Conservation (phyloP, 2,329 filamentous ascomycete genomes). For the Xylariaceae sp. region DNA sequence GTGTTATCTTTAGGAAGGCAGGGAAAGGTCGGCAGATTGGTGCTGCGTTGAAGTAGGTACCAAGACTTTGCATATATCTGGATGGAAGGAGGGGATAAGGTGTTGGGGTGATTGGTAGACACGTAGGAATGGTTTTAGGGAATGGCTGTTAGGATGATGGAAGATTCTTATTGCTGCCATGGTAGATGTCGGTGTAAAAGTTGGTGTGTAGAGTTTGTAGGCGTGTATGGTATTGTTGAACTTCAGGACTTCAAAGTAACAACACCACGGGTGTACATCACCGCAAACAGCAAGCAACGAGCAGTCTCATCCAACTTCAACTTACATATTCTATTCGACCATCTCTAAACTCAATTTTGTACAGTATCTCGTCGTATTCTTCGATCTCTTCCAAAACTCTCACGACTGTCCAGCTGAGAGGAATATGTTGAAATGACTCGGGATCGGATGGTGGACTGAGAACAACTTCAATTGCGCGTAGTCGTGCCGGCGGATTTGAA, state of each 20-base stretch:
- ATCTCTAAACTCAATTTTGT: constrained; percentile 53
- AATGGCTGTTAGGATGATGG: too few relatives aligned
- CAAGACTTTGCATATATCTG: too few relatives aligned
- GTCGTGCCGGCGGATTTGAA: constrained; percentile 14
- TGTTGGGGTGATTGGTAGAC: too few relatives aligned
- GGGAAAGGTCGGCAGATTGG: too few relatives aligned
- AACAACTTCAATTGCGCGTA: constrained; percentile 39
- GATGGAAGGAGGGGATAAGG: too few relatives aligned
- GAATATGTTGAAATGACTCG: constrained; percentile 34
- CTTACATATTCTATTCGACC: constrained; percentile 53
- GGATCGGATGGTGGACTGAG: constrained; percentile 36
- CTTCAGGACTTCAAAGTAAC: neutral
- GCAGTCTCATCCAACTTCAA: constrained; percentile 18
- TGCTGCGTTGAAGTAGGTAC: too few relatives aligned
- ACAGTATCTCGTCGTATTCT: constrained; percentile 37
- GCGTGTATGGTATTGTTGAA: neutral
- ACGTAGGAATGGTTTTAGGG: too few relatives aligned
- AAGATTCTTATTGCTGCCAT: too few relatives aligned
- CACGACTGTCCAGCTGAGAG: constrained; percentile 47
- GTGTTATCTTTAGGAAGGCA: neutral
- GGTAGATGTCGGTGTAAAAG: neutral
- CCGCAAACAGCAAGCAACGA: neutral
- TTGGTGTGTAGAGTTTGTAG: neutral
- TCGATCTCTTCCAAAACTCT: constrained; percentile 43
- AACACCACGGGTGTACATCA: neutral